A percentile compares a stretch with the other conserved stretches of the same genome.
These are phyloP conservation scores for Alternaria sp. DNA, from an alignment of 2,329 filamentous ascomycete genomes.

Conservation along the genomic window DNA sequence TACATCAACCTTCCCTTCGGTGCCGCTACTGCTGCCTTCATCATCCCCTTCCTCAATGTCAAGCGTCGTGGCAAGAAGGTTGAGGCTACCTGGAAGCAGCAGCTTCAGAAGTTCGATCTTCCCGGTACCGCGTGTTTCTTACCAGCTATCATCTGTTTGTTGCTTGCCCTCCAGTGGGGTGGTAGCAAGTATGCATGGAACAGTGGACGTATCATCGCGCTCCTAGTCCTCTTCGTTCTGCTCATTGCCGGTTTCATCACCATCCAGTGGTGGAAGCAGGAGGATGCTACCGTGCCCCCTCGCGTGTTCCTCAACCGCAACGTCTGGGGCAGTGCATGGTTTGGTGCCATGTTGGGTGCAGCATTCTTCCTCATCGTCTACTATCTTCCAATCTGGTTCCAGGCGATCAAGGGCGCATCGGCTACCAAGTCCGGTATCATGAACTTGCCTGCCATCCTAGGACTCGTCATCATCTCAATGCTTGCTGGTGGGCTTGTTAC, in stretches of 20 bases:
- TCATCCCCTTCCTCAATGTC: conserved; percentile 52
- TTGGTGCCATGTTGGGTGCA: conserved; percentile 54
- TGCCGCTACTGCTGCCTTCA: conserved; percentile 53
- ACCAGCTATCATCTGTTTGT: conserved; percentile 58
- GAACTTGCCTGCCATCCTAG: conserved; percentile 59
- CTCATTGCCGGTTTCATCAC: conserved; percentile 53
- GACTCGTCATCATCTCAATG: conserved; percentile 56
- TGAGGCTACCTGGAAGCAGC: conserved; percentile 47
- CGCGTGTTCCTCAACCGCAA: conserved; percentile 58
- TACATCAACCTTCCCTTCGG: conserved; percentile 62
- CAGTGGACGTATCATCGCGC: conserved; percentile 56
- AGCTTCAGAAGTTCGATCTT: conserved; percentile 59
- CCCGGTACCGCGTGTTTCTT: conserved; percentile 55
- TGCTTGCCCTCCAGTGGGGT: conserved; percentile 62
- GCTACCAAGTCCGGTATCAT: conserved; percentile 60
- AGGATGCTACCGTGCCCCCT: conserved; percentile 58
- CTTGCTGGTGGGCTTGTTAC: conserved; percentile 52
- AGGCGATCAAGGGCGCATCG: conserved; percentile 58
- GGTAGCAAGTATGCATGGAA: conserved; percentile 59
- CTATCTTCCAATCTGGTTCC: conserved; percentile 60
- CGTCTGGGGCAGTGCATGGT: conserved; percentile 54
- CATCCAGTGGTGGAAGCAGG: conserved; percentile 56
- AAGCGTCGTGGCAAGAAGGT: conserved; percentile 46
- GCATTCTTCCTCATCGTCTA: conserved; percentile 57
- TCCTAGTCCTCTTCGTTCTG: conserved; percentile 58